Base-by-base conservation (phyloP, 2,329 filamentous ascomycete species). In the Byssothecium circinans region DNA sequence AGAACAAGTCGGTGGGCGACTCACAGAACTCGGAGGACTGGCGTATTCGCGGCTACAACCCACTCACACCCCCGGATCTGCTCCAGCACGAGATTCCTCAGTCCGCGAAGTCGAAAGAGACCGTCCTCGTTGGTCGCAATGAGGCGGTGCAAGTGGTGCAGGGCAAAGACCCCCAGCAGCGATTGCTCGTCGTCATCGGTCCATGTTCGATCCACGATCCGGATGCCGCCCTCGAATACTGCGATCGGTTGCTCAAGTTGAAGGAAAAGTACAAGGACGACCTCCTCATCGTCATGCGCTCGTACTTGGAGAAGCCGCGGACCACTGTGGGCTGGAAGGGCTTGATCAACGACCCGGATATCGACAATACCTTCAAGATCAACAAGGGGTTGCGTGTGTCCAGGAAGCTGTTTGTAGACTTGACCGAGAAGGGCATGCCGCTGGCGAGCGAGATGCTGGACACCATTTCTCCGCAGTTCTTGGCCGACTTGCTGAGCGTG, bases 291-390 rank as follows among this genome's bases (percentile, higher is more conserved):
- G 87, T 99, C 53, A 99, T 99, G 94, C 88, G 94, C 61, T 89
- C 90, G 56, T 99, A 99, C 82, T 84, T 99, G 51, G 94, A 99
- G 81, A 99, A 99, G 81, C 94, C 94, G 18, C 86, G 94, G 56
- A 99, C 94, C 22, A 99, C 94, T 0, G 90, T 99, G 22, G 94
- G 94, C 60, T 99, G 94, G 94, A 99, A 99, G 79, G 94, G 94
- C 41, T 78, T 99, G 62, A 95, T 99, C 78, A 97, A 99, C 72
- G 94, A 99, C 74, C 94, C 94, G 2, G 92, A 97, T 67, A 95
- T 99, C 68, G 91, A 97, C 74, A 92, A 96, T 72, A 94, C 88
- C 74, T 97, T 96, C 87, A 86, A 96, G 76, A 97, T 99, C 78
- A 97, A 97, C 81, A 97, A 97, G 80, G 94, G 94, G 17, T 75